Base-by-base conservation (phyloP, 139 green algal genomes). In the Picochlorum sp. region DNA sequence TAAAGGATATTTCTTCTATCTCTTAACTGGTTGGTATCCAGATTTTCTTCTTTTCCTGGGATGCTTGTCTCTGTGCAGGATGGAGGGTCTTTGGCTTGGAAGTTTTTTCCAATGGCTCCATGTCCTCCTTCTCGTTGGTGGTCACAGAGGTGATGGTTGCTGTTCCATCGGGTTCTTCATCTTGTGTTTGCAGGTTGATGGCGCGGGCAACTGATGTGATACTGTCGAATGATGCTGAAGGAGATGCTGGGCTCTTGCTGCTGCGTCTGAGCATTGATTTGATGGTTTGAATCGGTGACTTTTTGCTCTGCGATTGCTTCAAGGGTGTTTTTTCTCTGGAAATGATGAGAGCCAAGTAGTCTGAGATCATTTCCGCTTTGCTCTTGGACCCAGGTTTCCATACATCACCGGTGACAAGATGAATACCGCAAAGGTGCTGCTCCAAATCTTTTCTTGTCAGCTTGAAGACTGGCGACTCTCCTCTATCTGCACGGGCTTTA, bases 301-400 rank as follows among this genome's bases (percentile, higher is more conserved):
- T 20, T 18, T 59, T 34, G 51, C 51, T 59, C 34, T 41, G 34
- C 8, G 47, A 54, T 54, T 15, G 47, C 47, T 54, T 54, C 47
- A 54, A 10, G 0, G 47, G 18, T 54, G 47, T 54, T 54, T 21
- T 54, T 54, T 21, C 16, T 54, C n/a, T 54, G 18, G 47, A 26
- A 5, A 54, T 54, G 16, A 54, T 24, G 18, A 47, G 24, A 45
- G 58, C 66, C 15, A 59, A 65, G 75, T 82, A 86, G 63, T 86
- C 78, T 4, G 51, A 23, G 6, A 86, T 59, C 21, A 86, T 74
- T 34, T 80, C 72, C 24, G 78, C 72, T 26, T 69, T 68, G 44
- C 75, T 82, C 60, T 83, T 86, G 50, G 18, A 62, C n/a, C 72
- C 74, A 21, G 65, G 31, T 13, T 60, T 60, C 71, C 68, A 81